Evolutionary conservation across 2,329 filamentous ascomycete species (phyloP).

Genomic region (Graphilbum fragrans): DNA sequence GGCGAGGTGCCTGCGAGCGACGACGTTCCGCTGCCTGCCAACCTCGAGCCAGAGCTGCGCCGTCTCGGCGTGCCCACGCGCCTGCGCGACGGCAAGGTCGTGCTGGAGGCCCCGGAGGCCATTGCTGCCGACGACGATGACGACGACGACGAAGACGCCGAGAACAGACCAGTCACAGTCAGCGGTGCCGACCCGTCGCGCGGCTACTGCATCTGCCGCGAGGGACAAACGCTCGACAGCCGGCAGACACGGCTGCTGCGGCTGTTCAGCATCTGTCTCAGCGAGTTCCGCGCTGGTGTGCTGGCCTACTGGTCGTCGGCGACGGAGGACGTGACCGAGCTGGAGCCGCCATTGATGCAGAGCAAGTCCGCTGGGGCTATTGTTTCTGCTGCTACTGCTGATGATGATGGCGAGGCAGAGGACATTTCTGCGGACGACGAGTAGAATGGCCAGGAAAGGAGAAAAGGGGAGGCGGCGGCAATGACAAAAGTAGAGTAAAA

Average conservation of each 20-base stretch:
- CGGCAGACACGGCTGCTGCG: conserved; percentile 89
- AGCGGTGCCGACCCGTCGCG: conserved; percentile 12
- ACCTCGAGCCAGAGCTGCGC: conserved; percentile 79
- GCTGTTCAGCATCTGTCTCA: conserved; percentile 80
- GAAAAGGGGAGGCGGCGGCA: conserved; percentile 2
- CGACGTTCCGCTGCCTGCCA: conserved; percentile 79
- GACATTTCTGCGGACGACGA: background rate
- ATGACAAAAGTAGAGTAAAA: conserved; percentile 3
- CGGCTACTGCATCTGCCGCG: conserved; percentile 68
- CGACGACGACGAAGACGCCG: conserved; percentile 25
- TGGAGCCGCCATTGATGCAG: conserved; percentile 15
- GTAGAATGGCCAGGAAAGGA: background rate
- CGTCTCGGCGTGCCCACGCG: conserved; percentile 82
- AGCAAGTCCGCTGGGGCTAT: conserved; percentile 1
- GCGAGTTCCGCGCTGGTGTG: conserved; percentile 77
- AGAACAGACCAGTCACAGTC: conserved; percentile 32
- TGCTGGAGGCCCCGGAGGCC: conserved; percentile 38
- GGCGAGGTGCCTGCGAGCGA: conserved; percentile 70
- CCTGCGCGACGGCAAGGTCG: conserved; percentile 78
- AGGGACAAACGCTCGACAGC: conserved; percentile 76
- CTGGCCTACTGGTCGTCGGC: conserved; percentile 60
- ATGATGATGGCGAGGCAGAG: background rate
- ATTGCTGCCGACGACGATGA: background rate
- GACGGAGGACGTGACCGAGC: conserved; percentile 46
- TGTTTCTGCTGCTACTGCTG: too few relatives aligned